Base-by-base conservation (phyloP, 140 eudicot genomes). In the Oenanthe javanica region DNA sequence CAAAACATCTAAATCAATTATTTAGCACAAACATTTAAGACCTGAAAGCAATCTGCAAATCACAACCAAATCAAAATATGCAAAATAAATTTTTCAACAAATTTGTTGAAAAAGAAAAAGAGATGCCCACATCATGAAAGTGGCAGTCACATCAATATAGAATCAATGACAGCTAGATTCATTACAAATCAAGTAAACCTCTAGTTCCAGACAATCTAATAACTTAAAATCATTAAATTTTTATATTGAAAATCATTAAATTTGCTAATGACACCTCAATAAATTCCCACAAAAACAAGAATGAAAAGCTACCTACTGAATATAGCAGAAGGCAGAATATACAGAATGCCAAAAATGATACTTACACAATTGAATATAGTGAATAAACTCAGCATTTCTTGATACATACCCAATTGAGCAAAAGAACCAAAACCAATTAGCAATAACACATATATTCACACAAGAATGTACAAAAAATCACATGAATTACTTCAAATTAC, bases 361-460 rank as follows among this genome's bases (percentile, higher is more conserved):
- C 76, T 19, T n/a, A 64, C 46, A 80, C n/a, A 18, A 48, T 27
- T 80, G 78, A 72, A 80, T 80, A 43, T 43, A 69, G 66, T 61
- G 1, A 8, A 61, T 61, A 61, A 9, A n/a, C 5, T 12, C 54
- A 40, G 42, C 38, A 55, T 2, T 54, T 4, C 46, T 27, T 49
- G 36, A 71, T 31, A 31, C 36, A 64, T 25, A 81, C 79, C 83
- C 36, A 59, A 46, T 36, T 43, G 9, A 78, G 70, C 31, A 48
- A 48, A 48, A 49, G 2, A 48, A 13, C 10, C 13, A 75, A 5
- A n/a, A n/a, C 9, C 61, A 6, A 14, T 9, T 31, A 31, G 36
- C 36, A 31, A 31, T 31, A 31, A 31, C 36, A 31, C 36, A 31
- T 31, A 31, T 31, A 31, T 31, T 31, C 36, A 31, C 36, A 31